These are phyloP conservation scores for Mycosphaerella sp. DNA, from an alignment of 2,329 filamentous ascomycete genomes.

Conservation along the genomic window DNA sequence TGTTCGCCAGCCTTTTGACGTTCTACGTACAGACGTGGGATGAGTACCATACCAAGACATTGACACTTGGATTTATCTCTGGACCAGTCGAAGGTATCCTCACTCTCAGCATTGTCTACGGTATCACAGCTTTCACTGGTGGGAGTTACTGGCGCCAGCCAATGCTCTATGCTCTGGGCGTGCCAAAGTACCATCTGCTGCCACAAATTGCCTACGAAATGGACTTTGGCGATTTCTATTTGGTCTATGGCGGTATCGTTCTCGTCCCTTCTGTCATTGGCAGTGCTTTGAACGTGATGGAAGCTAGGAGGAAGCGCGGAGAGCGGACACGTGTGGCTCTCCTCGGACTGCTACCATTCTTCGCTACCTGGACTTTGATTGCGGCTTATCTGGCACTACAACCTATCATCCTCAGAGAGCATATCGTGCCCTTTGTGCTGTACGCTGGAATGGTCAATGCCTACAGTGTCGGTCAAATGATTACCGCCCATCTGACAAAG, in stretches of 20 bases:
- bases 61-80: constrained; percentile 86
- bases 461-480: constrained; percentile 86
- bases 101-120: constrained; percentile 74
- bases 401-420: constrained; percentile 71
- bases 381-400: constrained; percentile 76
- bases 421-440: constrained; percentile 82
- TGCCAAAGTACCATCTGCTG: constrained; percentile 59
- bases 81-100: constrained; percentile 93
- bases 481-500: constrained; percentile 86
- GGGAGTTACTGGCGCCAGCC: constrained; percentile 90
- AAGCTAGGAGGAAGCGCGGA: constrained; percentile 66
- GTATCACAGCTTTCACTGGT: constrained; percentile 74
- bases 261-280: constrained; percentile 78
- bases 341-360: constrained; percentile 76
- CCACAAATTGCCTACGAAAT: constrained; percentile 68
- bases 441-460: constrained; percentile 89
- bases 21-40: constrained; percentile 43
- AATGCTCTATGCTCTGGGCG: constrained; percentile 63
- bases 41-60: constrained; percentile 83
- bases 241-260: constrained; percentile 76
- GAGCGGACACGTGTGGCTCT: constrained; percentile 69
- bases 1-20: constrained; percentile 66
- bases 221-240: constrained; percentile 87
- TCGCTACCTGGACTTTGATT: constrained; percentile 69
- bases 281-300: constrained; percentile 76